Conservation (phyloP, 305 asterid genomes). For the Withania somnifera region DNA sequence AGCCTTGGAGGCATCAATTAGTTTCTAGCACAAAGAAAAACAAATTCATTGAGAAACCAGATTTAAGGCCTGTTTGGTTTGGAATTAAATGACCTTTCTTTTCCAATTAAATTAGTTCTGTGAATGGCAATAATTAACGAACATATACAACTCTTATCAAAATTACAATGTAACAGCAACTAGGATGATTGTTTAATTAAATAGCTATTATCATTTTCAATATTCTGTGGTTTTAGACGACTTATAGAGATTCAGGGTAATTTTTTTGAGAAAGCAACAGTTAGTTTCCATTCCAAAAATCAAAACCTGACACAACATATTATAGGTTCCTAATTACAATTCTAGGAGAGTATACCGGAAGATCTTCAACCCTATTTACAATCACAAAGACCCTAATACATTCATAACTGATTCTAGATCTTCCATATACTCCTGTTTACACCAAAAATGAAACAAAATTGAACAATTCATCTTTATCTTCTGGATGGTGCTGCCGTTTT, state of each 20-base stretch:
- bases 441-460: no score
- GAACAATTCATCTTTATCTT: no score
- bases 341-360: no score
- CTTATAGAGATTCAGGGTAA: not conserved
- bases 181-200: not conserved
- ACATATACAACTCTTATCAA: not conserved
- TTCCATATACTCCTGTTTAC: no score
- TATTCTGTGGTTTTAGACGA: not conserved
- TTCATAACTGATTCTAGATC: no score
- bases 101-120: not conserved
- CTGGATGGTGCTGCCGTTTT: no score
- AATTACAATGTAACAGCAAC: not conserved
- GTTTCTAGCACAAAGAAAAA: not conserved
- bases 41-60: not conserved
- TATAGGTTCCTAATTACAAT: no score
- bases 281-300: no score
- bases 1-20: not conserved
- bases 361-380: no score
- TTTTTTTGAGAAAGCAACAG: not conserved
- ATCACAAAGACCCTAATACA: no score
- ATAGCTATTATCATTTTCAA: not conserved
- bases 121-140: not conserved
- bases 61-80: not conserved
- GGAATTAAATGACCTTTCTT: not conserved
- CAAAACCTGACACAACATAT: no score